phyloP scores from a whole-genome alignment of 441 rosid genomes.

The Syzygium syzygioides region DNA sequence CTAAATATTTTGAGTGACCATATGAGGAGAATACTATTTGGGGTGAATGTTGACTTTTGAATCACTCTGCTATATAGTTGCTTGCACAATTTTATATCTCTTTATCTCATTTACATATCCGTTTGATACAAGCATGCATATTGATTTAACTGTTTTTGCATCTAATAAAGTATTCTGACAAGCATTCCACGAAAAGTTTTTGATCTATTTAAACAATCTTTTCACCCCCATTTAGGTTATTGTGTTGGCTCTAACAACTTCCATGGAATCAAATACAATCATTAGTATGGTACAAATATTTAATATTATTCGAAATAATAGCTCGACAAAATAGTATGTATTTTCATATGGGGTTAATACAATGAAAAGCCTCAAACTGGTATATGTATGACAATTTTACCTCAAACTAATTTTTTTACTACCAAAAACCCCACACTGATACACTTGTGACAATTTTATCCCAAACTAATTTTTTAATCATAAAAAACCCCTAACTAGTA shows the following conservation, averaged over 20 bases:
- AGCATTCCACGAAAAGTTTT: background rate
- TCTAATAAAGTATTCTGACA: background rate
- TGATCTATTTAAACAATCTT: background rate
- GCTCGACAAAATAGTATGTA: background rate
- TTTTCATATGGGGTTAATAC: background rate
- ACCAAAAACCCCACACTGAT: rapidly evolving
- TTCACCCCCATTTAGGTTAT: rapidly evolving
- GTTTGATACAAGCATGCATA: background rate
- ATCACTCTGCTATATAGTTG: background rate
- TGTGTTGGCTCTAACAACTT: background rate
- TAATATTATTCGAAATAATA: background rate
- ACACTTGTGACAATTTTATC: no score
- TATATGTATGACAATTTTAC: no score
- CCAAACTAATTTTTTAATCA: no score
- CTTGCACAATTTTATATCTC: background rate
- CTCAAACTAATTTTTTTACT: no score
- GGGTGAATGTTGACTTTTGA: background rate
- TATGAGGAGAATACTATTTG: background rate
- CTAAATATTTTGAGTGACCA: background rate
- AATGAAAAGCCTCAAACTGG: no score
- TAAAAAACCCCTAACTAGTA: no score
- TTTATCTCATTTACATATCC: background rate
- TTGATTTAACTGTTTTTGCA: background rate
- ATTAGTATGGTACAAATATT: background rate
- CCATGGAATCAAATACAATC: background rate